Conservation (phyloP, 768 basidiomycete genomes). For the Auricularia sp. region DNA sequence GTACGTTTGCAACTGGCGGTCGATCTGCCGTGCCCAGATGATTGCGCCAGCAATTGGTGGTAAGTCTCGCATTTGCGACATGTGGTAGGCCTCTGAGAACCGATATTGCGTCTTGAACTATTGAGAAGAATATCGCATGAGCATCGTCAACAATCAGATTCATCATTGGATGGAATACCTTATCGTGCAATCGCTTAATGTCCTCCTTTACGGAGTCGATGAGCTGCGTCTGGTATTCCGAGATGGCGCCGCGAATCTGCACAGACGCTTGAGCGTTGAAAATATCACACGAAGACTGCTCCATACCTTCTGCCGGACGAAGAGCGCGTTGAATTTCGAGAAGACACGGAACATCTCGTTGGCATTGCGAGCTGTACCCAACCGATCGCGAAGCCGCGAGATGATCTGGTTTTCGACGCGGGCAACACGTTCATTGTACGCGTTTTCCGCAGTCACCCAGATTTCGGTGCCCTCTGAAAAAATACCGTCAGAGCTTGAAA, state of each 20-base stretch:
- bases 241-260: slow-evolving; percentile 93
- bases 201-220: slow-evolving; percentile 99
- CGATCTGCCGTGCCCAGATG: slow-evolving; percentile 99
- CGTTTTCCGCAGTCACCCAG: slow-evolving; percentile 94
- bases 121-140: neutral
- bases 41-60: slow-evolving; percentile 98
- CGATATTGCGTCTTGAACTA: slow-evolving; percentile 96
- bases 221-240: slow-evolving; percentile 97
- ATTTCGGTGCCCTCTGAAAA: slow-evolving; percentile 86
- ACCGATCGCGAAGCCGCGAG: slow-evolving; percentile 76
- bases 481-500: slow-evolving; percentile 2
- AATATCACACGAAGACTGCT: neutral
- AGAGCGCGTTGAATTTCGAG: slow-evolving; percentile 94
- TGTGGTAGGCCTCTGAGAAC: slow-evolving; percentile 90
- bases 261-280: neutral
- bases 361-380: slow-evolving; percentile 92
- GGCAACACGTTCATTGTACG: slow-evolving; percentile 95
- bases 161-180: slow-evolving; percentile 32
- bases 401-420: slow-evolving; percentile 99
- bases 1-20: slow-evolving; percentile 87
- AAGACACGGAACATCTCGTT: slow-evolving; percentile 99
- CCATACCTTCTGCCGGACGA: slow-evolving; percentile 86
- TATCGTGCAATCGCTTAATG: slow-evolving; percentile 89
- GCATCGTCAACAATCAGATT: neutral
- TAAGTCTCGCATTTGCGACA: slow-evolving; percentile 97